Evolutionary conservation across 176 grass and related monocot genomes (phyloP).

Genomic region (Leersia perrieri): DNA sequence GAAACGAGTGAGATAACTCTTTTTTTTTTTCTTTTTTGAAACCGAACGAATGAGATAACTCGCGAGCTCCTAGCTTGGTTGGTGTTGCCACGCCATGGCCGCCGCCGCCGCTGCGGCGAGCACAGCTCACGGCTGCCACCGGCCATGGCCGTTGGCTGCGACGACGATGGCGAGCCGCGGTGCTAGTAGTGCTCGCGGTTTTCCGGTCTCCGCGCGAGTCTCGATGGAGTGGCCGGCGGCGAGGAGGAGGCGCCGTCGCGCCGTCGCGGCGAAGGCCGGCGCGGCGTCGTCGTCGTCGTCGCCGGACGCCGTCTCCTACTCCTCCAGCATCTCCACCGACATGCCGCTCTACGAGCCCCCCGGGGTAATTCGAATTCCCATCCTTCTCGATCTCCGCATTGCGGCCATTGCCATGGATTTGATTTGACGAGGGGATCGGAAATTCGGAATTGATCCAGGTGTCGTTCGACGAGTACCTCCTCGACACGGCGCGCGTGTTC

Average conservation of each 20-base stretch:
- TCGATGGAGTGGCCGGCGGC: not conserved
- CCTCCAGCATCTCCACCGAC: slow-evolving; percentile 64
- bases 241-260: not conserved
- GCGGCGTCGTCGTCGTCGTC: slow-evolving; percentile 33
- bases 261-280: slow-evolving; percentile 3
- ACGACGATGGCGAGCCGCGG: not conserved
- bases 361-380: slow-evolving; percentile 41
- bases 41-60: not conserved
- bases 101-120: not conserved
- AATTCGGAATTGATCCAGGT: slow-evolving; percentile 24
- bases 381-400: not conserved
- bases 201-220: not conserved
- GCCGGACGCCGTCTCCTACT: slow-evolving; percentile 56
- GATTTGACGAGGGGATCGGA: not conserved
- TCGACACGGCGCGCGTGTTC: slow-evolving; percentile 60
- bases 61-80: not conserved
- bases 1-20: not conserved
- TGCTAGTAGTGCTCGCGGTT: not conserved
- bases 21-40: too few relatives aligned
- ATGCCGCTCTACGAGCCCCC: slow-evolving; percentile 60
- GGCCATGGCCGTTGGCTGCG: not conserved
- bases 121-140: not conserved
- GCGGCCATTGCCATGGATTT: not conserved
- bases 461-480: slow-evolving; percentile 74
- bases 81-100: not conserved